Base-by-base conservation (phyloP, 2,329 filamentous ascomycete genomes). In the Xylaria sp. region DNA sequence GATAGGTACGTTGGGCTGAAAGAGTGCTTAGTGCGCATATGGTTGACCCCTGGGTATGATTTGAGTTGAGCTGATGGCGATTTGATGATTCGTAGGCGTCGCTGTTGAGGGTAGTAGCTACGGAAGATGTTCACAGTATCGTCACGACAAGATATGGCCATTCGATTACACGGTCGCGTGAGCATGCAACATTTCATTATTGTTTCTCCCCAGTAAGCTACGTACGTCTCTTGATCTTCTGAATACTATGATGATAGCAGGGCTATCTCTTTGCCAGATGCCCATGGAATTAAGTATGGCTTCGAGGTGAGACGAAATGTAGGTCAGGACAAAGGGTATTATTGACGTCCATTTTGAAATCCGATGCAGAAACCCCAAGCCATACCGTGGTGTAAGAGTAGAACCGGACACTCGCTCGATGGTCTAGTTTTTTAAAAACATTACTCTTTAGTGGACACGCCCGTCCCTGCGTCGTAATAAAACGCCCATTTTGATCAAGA, bases 331-430 rank as follows among this genome's bases (percentile, higher is more conserved):
- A 56, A 44, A 46, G 52, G 60, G 60, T 56, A 60, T 58, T 58
- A 54, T 55, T 53, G 52, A 58, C 6, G 37, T 58, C 58, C 58
- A 54, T 16, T 42, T 53, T 9, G 51, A 60, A 52, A 58, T 62
- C 44, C 37, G 49, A 56, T 49, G 23, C 11, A 35, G 58, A 48
- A 46, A n/a, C 42, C 54, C 52, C 44, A 11, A 37, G 49, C 44
- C 30, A 60, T 54, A 57, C 56, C 56, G 30, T 58, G 57, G 54
- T 46, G 47, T 48, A 42, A 51, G 44, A 46, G 44, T 57, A 34
- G 30, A 51, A 53, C 44, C 47, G 39, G 37, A 50, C 49, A 11
- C 11, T 19, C 9, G 39, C 42, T 30, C 18, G 9, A 49, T 49
- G 44, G 34, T 44, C n/a, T 34, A 48, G 30, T 35, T 16, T 54